These are phyloP conservation scores for Spatholobus suberectus DNA, from an alignment of 306 rosid genomes.

Conservation along the genomic window DNA sequence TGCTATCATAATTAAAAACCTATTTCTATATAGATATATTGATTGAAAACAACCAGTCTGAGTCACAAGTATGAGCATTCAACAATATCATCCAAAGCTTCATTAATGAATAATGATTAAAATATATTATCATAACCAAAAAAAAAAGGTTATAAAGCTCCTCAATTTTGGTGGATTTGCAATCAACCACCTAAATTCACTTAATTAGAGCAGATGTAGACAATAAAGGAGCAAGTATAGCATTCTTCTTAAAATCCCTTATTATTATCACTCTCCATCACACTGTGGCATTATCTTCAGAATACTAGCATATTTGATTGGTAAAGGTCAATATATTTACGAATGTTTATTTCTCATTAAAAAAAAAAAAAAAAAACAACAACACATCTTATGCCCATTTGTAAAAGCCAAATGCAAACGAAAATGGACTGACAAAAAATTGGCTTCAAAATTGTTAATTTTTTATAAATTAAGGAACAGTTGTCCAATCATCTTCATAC, in stretches of 20 bases:
- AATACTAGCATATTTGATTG: neutral
- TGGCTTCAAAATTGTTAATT: neutral
- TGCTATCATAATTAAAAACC: neutral
- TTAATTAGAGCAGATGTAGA: neutral
- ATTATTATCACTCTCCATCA: neutral
- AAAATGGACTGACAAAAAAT: constrained; percentile 8
- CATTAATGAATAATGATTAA: neutral
- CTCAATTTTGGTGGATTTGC: neutral
- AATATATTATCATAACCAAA: neutral
- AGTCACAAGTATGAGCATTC: neutral
- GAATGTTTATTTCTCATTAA: neutral
- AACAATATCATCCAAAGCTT: neutral
- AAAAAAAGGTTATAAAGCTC: neutral
- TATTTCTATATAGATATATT: neutral
- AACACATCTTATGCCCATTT: neutral
- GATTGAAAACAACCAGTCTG: neutral
- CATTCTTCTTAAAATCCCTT: neutral
- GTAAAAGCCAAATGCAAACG: neutral
- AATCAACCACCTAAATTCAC: neutral
- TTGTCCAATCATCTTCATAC: constrained; percentile 19
- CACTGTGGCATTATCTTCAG: neutral
- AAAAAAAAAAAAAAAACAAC: neutral
- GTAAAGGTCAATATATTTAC: neutral
- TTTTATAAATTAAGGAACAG: constrained; percentile 19
- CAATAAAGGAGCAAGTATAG: neutral